A percentile compares a stretch with the other conserved stretches of the same genome.
phyloP scores from a whole-genome alignment of 1,139 yeast genomes.

The Spencermartinsiella ligniputridi region DNA sequence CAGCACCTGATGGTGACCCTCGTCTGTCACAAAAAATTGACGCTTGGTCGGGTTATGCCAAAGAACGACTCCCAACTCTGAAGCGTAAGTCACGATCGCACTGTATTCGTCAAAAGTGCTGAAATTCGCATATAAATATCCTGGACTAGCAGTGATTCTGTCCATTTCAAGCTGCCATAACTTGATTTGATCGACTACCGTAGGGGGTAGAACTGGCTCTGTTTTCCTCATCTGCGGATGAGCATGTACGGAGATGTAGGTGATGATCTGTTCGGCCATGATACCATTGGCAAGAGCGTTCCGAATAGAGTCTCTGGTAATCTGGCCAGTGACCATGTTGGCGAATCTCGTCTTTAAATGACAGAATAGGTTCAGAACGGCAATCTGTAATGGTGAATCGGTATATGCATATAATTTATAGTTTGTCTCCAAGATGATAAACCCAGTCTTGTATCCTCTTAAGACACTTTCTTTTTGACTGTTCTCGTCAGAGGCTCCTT shows the following conservation, averaged over 20 bases:
- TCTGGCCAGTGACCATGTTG: slow-evolving; percentile 89
- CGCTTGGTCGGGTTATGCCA: slow-evolving; percentile 75
- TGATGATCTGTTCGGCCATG: slow-evolving; percentile 89
- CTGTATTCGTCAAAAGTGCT: slow-evolving; percentile 73
- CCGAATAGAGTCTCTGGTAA: slow-evolving; percentile 88
- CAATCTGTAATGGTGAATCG: slow-evolving; percentile 91
- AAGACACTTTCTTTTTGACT: slow-evolving; percentile 12
- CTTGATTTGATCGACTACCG: slow-evolving; percentile 90
- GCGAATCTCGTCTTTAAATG: slow-evolving; percentile 79
- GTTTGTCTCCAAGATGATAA: slow-evolving; percentile 87
- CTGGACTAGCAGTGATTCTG: slow-evolving; percentile 82
- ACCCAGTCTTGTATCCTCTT: slow-evolving; percentile 37
- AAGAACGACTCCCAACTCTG: slow-evolving; percentile 81
- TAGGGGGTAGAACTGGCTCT: slow-evolving; percentile 69
- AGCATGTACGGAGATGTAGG: slow-evolving; percentile 86
- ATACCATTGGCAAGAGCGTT: slow-evolving; percentile 83
- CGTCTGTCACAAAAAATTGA: slow-evolving; percentile 77
- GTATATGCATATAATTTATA: slow-evolving; percentile 92
- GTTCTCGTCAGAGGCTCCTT: slow-evolving; percentile 23
- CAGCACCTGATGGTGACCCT: slow-evolving; percentile 82
- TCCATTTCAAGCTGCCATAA: slow-evolving; percentile 96
- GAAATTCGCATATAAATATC: slow-evolving; percentile 85
- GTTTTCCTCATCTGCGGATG: slow-evolving; percentile 78
- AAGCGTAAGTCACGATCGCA: slow-evolving; percentile 68
- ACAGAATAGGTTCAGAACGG: slow-evolving; percentile 82